Conservation (phyloP, 345 rosid species). For the Arabis alpina region DNA sequence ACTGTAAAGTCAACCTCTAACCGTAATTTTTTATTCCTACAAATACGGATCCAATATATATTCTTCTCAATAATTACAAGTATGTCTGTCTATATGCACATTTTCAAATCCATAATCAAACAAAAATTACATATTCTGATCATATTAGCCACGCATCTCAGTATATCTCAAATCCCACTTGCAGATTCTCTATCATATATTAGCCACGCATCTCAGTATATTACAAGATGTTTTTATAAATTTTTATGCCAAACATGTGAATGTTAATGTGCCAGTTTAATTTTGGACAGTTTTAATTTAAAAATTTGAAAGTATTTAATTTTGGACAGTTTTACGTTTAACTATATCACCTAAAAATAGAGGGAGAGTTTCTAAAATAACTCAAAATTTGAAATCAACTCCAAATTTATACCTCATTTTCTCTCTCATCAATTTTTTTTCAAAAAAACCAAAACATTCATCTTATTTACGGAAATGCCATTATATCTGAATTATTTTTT, state of each 20-base stretch:
- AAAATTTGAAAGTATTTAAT: no score
- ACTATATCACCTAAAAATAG: no score
- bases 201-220: conserved; percentile 2
- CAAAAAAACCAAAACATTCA: no score
- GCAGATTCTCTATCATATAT: conserved; percentile 17
- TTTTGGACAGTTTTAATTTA: no score
- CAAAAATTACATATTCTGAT: conserved; percentile 4
- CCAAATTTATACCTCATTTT: no score
- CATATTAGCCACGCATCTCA: conserved; percentile 8
- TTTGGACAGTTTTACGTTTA: no score
- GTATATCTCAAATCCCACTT: conserved; percentile 26
- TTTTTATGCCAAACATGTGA: background rate
- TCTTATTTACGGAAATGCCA: no score
- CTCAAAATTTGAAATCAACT: no score
- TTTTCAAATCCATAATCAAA: conserved; percentile 20
- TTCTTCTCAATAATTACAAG: conserved; percentile 14
- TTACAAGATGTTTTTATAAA: background rate
- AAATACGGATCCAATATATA: conserved; percentile 35
- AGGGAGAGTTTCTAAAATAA: no score
- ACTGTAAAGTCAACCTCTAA: conserved; percentile 36
- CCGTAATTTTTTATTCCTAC: background rate
- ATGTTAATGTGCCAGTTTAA: no score
- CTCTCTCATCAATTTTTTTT: no score
- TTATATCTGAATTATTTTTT: no score
- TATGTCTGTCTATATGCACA: conserved; percentile 28